Percentiles rank a stretch among this genome's conserved stretches.
Conservation (phyloP, 495 filamentous ascomycete genomes). For the Lentithecium fluviatile region DNA sequence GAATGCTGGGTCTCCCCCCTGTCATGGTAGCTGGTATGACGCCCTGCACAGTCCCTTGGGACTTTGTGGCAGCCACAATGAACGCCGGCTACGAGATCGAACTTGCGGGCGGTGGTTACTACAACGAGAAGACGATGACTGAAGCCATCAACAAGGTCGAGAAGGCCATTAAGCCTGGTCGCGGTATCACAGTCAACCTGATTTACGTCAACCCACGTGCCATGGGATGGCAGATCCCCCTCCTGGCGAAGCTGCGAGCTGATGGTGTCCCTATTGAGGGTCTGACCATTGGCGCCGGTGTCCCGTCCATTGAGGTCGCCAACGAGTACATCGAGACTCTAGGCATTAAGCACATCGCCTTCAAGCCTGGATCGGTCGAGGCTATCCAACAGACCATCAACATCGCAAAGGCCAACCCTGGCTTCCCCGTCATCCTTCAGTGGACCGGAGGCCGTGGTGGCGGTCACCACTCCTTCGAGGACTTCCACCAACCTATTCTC, state of each 20-base stretch:
- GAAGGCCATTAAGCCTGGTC: conserved; percentile 79
- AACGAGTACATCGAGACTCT: conserved; percentile 92
- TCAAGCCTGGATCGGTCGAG: conserved; percentile 90
- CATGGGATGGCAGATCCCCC: conserved; percentile 96
- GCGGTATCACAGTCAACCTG: conserved; percentile 89
- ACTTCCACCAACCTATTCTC: conserved; percentile 92
- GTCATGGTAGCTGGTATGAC: conserved; percentile 97
- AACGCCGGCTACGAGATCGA: conserved; percentile 94
- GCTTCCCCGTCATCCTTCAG: conserved; percentile 85
- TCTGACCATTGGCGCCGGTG: conserved; percentile 89
- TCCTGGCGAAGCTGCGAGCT: conserved; percentile 77
- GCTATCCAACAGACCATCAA: conserved; percentile 89
- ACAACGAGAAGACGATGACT: conserved; percentile 85
- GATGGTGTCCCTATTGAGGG: conserved; percentile 93
- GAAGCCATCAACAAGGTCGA: conserved; percentile 88
- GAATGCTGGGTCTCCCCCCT: conserved; percentile 82
- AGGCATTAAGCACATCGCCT: conserved; percentile 90
- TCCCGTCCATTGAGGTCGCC: conserved; percentile 89
- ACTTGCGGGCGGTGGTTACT: conserved; percentile 89
- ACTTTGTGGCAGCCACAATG: conserved; percentile 94
- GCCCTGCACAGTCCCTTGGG: conserved; percentile 88
- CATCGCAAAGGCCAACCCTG: conserved; percentile 86
- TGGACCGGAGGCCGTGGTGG: conserved; percentile 95
- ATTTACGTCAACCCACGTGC: conserved; percentile 96
- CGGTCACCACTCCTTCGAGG: conserved; percentile 92